Evolutionary conservation across 768 basidiomycete genomes (phyloP).

Genomic region (Auricularia sp.): DNA sequence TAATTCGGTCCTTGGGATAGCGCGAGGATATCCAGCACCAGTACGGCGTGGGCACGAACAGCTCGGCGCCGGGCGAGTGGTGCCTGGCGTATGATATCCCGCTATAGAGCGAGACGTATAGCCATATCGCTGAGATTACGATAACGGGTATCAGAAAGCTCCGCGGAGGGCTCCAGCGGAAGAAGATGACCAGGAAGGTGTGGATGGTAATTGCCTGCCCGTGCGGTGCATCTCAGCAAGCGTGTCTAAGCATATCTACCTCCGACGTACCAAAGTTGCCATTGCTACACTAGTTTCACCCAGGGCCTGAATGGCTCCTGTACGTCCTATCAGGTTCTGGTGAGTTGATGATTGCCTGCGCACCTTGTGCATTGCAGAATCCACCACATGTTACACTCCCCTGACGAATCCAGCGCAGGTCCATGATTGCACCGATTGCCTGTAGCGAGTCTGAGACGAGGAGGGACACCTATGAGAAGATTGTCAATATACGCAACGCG

Average conservation of each 20-base stretch:
- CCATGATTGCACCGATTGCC: conserved; percentile 3
- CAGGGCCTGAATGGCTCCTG: neutral
- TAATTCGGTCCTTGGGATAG: conserved; percentile 4
- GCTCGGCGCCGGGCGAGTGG: neutral
- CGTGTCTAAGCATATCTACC: no score
- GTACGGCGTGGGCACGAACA: conserved; percentile 9
- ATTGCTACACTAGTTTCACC: neutral
- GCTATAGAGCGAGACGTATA: conserved; percentile 5
- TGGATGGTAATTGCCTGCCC: conserved; percentile 8
- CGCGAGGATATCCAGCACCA: conserved; percentile 10
- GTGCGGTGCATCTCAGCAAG: neutral
- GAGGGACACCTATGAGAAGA: conserved; percentile 3
- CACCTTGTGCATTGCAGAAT: neutral
- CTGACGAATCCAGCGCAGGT: conserved; percentile 2
- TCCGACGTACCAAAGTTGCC: neutral
- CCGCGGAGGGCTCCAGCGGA: conserved; percentile 9
- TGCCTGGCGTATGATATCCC: neutral
- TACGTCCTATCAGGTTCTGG: neutral
- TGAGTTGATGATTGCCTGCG: neutral
- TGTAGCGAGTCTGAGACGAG: conserved; percentile 1
- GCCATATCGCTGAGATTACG: conserved; percentile 9
- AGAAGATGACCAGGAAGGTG: conserved; percentile 12
- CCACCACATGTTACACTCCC: neutral
- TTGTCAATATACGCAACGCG: no score
- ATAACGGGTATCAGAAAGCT: conserved; percentile 5